Conservation (phyloP, 2,329 filamentous ascomycete genomes). For the Cyphellophora attinorum region DNA sequence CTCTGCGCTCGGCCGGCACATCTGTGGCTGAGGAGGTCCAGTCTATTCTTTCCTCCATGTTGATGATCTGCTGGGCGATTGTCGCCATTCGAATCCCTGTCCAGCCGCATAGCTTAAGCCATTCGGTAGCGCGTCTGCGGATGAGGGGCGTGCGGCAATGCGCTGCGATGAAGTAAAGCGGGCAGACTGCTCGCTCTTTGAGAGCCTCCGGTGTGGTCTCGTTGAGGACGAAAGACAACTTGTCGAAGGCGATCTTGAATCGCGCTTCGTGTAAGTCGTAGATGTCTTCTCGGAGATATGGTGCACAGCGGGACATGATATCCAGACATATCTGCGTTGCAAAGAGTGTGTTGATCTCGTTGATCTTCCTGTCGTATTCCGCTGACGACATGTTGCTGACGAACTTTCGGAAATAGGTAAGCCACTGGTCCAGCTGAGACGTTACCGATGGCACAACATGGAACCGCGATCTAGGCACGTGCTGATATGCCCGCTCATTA, state of each 20-base stretch:
- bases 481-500: not conserved
- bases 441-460: slow-evolving; percentile 8
- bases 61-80: slow-evolving; percentile 7
- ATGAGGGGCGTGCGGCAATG: slow-evolving; percentile 7
- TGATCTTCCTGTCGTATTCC: not conserved
- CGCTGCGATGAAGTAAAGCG: slow-evolving; percentile 12
- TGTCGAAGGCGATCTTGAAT: slow-evolving; percentile 7
- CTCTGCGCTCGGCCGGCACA: slow-evolving; percentile 7
- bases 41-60: slow-evolving; percentile 8
- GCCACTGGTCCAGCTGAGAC: slow-evolving; percentile 8
- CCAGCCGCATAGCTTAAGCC: slow-evolving; percentile 6
- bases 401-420: slow-evolving; percentile 4
- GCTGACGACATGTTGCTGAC: slow-evolving; percentile 1
- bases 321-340: slow-evolving; percentile 7
- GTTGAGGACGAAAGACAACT: slow-evolving; percentile 2
- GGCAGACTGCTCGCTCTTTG: not conserved
- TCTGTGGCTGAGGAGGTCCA: slow-evolving; percentile 7
- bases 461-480: slow-evolving; percentile 7
- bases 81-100: slow-evolving; percentile 8
- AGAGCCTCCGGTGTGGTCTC: slow-evolving; percentile 4
- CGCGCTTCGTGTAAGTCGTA: slow-evolving; percentile 7
- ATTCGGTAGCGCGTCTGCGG: slow-evolving; percentile 7
- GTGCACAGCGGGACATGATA: slow-evolving; percentile 10
- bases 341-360: slow-evolving; percentile 6
- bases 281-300: slow-evolving; percentile 6